Percentiles rank a stretch among this genome's conserved stretches.
Conservation (phyloP, 2,329 filamentous ascomycete species). For the Daldinia eschscholtzii region DNA sequence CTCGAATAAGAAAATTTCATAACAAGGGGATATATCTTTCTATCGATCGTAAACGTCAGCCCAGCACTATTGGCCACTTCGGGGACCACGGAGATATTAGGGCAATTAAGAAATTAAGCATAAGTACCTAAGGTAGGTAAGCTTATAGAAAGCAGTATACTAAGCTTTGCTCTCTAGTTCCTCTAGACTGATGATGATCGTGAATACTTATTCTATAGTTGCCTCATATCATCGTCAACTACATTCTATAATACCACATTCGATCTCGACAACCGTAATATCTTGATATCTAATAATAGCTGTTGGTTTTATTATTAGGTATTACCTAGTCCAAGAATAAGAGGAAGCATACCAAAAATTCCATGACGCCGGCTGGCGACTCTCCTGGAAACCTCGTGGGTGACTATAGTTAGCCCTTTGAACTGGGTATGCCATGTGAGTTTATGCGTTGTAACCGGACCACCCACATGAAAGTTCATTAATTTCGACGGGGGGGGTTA, state of each 20-base stretch:
- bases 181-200: not conserved
- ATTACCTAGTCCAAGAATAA: not conserved
- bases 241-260: constrained; percentile 3
- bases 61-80: not conserved
- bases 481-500: not conserved
- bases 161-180: not conserved
- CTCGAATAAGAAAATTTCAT: not conserved
- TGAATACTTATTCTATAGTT: constrained; percentile 2
- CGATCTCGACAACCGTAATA: not conserved
- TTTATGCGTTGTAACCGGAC: constrained; percentile 5
- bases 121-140: too few relatives aligned
- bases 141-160: not conserved
- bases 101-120: not conserved
- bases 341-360: not conserved
- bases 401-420: constrained; percentile 7
- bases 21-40: not conserved
- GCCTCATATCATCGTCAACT: not conserved
- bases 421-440: constrained; percentile 3
- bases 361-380: not conserved
- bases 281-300: constrained; percentile 6
- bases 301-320: constrained; percentile 1
- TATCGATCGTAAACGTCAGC: constrained; percentile 7
- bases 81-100: not conserved
- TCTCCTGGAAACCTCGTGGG: not conserved
- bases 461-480: constrained; percentile 6